Evolutionary conservation across 495 filamentous ascomycete genomes (phyloP).

Genomic region (Xylaria telfairii): DNA sequence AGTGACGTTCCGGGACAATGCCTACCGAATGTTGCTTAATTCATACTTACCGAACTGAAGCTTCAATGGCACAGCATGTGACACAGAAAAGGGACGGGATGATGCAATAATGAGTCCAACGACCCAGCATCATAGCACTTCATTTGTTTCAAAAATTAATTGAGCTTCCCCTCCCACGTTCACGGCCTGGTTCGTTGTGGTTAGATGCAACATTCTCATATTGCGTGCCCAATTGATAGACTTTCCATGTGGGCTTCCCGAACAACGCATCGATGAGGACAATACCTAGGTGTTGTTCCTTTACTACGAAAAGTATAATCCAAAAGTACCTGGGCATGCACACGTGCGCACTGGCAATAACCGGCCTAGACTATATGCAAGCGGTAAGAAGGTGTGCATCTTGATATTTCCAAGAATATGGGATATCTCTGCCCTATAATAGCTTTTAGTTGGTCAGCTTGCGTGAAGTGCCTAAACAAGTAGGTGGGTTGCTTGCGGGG

Average conservation of each 20-base stretch:
- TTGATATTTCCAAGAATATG: background rate
- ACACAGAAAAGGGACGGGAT: background rate
- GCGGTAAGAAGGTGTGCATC: background rate
- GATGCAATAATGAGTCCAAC: background rate
- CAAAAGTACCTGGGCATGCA: background rate
- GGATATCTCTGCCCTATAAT: background rate
- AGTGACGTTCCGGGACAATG: background rate
- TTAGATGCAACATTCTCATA: background rate
- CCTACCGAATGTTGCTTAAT: background rate
- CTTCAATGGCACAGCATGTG: background rate
- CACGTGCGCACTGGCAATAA: background rate
- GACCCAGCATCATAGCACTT: too few relatives aligned
- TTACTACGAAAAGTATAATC: background rate
- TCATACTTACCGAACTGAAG: conserved; percentile 4
- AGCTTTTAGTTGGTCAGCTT: background rate
- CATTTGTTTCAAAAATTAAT: background rate
- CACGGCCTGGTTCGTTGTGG: background rate
- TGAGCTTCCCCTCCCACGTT: background rate
- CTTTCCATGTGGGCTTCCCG: background rate
- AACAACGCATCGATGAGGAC: background rate
- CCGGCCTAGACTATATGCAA: background rate
- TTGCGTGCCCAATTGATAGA: background rate
- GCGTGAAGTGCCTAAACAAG: conserved; percentile 3
- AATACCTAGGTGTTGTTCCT: background rate
- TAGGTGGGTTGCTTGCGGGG: conserved; percentile 25